These are phyloP conservation scores for Mucor velutinosus DNA, from an alignment of 371 early-diverging fungal species.

Conservation along the genomic window DNA sequence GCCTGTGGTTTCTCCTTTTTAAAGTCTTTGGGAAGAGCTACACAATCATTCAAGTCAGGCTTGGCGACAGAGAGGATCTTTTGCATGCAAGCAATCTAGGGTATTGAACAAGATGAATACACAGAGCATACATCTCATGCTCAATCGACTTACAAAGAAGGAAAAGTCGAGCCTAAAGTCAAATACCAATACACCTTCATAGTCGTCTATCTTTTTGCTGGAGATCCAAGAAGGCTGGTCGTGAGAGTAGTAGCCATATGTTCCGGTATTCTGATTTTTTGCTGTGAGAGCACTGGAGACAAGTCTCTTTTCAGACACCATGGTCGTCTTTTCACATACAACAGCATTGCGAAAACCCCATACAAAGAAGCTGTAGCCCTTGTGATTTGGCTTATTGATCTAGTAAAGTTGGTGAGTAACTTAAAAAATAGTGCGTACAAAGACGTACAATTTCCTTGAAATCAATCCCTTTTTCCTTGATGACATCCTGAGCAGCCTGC, in stretches of 20 bases:
- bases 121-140: no score
- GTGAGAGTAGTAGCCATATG: not conserved
- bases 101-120: no score
- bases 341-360: conserved; percentile 18
- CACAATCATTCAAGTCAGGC: conserved; percentile 21
- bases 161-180: conserved; percentile 9
- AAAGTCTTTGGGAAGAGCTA: conserved; percentile 40
- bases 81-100: conserved; percentile 19
- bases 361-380: conserved; percentile 35
- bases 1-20: conserved; percentile 34
- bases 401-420: conserved; percentile 1
- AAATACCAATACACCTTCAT: not conserved
- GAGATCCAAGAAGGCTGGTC: not conserved
- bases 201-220: not conserved
- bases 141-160: conserved; percentile 19
- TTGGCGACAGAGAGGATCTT: not conserved
- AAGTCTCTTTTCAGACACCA: not conserved
- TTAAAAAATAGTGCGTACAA: not conserved
- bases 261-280: not conserved
- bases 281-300: not conserved
- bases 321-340: not conserved
- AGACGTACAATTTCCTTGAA: not conserved
- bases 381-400: conserved; percentile 30
- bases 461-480: not conserved
- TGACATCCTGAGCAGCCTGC: not conserved